These are phyloP conservation scores for Chaetomium cochliodes DNA, from an alignment of 495 filamentous ascomycete species.

Conservation along the genomic window DNA sequence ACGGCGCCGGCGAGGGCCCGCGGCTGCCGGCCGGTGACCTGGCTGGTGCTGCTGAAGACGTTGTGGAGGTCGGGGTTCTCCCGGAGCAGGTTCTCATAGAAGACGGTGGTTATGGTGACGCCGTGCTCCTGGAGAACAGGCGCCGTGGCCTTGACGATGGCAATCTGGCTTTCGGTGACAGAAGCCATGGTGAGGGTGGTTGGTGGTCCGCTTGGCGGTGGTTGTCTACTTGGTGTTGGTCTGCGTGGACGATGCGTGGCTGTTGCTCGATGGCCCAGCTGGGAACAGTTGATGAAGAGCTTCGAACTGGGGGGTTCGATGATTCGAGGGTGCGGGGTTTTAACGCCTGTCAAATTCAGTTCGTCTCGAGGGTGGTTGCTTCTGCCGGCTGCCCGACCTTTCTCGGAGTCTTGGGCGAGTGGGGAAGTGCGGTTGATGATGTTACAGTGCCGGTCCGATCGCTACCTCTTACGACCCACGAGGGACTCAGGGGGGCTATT, in stretches of 20 bases:
- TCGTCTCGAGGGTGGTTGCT: not conserved
- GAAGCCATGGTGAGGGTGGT: slow-evolving; percentile 26
- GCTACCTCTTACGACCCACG: not conserved
- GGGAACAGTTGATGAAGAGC: not conserved
- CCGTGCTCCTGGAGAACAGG: slow-evolving; percentile 67
- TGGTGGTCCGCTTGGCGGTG: not conserved
- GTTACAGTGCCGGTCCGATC: not conserved
- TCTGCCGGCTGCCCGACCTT: not conserved
- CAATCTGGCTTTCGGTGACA: slow-evolving; percentile 45
- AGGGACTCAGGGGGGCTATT: slow-evolving; percentile 13
- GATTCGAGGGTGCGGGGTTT: not conserved
- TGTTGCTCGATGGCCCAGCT: not conserved
- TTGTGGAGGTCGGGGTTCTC: slow-evolving; percentile 61
- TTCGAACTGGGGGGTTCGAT: not conserved
- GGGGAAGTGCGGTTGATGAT: slow-evolving; percentile 7
- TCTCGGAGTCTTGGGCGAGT: slow-evolving; percentile 9
- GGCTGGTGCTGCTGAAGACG: slow-evolving; percentile 67
- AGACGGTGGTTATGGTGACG: slow-evolving; percentile 60
- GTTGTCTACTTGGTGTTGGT: not conserved
- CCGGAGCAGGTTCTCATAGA: slow-evolving; percentile 66
- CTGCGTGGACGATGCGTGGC: not conserved
- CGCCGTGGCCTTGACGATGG: slow-evolving; percentile 58
- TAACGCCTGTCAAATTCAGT: not conserved
- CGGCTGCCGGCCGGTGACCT: slow-evolving; percentile 62
- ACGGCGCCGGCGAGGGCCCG: slow-evolving; percentile 64